Evolutionary conservation across 768 basidiomycete genomes (phyloP).

Genomic region (Auricularia auricula-judae): DNA sequence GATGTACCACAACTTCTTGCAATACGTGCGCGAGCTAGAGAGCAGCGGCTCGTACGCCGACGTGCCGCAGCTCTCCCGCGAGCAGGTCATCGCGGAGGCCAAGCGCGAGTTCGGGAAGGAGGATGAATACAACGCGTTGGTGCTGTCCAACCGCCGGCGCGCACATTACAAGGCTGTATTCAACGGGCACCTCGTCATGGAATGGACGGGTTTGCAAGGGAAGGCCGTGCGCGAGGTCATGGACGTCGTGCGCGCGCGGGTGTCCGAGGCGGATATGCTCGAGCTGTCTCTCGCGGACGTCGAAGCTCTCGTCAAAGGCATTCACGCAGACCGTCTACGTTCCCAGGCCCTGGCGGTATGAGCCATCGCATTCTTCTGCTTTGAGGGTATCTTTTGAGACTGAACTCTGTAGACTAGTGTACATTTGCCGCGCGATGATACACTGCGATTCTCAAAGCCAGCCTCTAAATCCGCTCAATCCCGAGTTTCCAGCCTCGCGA

Average conservation of each 20-base stretch:
- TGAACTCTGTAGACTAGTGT: no score
- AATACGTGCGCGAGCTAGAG: slow-evolving; percentile 30
- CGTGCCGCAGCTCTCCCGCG: not conserved
- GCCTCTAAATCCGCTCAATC: no score
- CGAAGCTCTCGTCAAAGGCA: not conserved
- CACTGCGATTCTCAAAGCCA: no score
- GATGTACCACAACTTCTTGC: slow-evolving; percentile 51
- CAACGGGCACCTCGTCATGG: slow-evolving; percentile 38
- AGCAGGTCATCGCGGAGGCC: slow-evolving; percentile 29
- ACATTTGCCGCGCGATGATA: no score
- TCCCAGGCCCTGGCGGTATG: no score
- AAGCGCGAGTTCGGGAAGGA: slow-evolving; percentile 41
- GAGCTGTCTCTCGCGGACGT: slow-evolving; percentile 1
- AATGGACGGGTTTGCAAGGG: slow-evolving; percentile 39
- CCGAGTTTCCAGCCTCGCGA: no score
- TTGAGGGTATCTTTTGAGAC: no score
- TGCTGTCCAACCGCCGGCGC: slow-evolving; percentile 16
- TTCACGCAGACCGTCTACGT: not conserved
- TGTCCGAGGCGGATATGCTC: slow-evolving; percentile 35
- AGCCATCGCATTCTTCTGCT: no score
- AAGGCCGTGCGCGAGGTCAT: slow-evolving; percentile 42
- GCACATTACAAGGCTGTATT: slow-evolving; percentile 32
- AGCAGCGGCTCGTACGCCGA: slow-evolving; percentile 1
- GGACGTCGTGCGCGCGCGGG: slow-evolving; percentile 33
- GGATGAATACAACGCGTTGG: slow-evolving; percentile 32